Evolutionary conservation across 2,329 filamentous ascomycete species (phyloP), one percentile per base, ranked within the genome.

Genomic region (Trichoderma afroharzianum): DNA sequence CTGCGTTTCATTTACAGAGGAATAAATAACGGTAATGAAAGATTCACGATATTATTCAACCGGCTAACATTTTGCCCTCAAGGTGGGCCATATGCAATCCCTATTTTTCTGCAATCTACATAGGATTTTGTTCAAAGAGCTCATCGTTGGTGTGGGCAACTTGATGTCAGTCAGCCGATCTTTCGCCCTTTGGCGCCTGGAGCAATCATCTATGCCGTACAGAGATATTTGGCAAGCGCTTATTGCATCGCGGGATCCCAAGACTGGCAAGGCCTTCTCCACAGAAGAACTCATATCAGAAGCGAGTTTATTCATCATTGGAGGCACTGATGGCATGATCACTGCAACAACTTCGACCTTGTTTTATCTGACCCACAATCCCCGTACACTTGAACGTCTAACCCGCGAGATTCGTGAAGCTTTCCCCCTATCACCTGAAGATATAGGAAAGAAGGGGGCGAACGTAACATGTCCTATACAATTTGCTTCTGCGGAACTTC

Each of bases 71-170:
- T 26, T 43, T 32, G 28, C 24, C 18, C 7, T 36, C 3, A 57
- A 72, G 67, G 71, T 74, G 14, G 71, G 68, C 14, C 72, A 74
- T 50, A 71, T 71, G 71, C 71, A 74, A 68, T 72, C 66, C n/a
- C 63, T 74, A 7, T 72, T 71, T n/a, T 61, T 63, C 26, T 63
- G 67, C 12, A 72, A 71, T 53, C 32, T 73, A 15, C 72, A 74
- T 33, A 63, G 69, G 39, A 2, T 74, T 4, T 72, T 74, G 14
- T 74, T 74, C 58, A 71, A 71, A 26, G 62, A 68, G 9, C 71
- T 73, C 47, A 71, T 74, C 28, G 53, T 71, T 36, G 72, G 72
- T 1, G 68, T 74, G 50, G 55, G 62, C 11, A 50, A 67, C 12
- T 24, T 68, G n/a, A 72, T 61, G 72, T 53, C 32, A n/a, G 63